A percentile compares a stretch with the other conserved stretches of the same genome.
Evolutionary conservation across 2,329 filamentous ascomycete species (phyloP).

Genomic region (Chrysosporium keratinophilum): DNA sequence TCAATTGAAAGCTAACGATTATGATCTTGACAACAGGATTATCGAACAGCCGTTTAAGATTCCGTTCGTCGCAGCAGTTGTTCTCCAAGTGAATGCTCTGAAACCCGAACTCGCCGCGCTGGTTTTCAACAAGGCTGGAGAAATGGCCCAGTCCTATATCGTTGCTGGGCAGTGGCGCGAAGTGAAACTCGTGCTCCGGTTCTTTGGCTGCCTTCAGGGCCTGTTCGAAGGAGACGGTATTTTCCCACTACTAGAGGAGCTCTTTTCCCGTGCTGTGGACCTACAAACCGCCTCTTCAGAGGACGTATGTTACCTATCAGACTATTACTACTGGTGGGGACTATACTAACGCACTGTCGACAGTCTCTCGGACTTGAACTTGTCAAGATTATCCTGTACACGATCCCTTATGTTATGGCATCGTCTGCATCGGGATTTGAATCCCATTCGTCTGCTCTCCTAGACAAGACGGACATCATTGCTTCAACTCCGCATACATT

Average conservation of each 20-base stretch:
- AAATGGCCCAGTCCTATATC: slow-evolving; percentile 56
- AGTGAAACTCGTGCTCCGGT: slow-evolving; percentile 81
- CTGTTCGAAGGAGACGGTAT: slow-evolving; percentile 74
- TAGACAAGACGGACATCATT: slow-evolving; percentile 93
- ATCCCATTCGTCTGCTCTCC: slow-evolving; percentile 63
- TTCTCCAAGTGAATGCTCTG: slow-evolving; percentile 67
- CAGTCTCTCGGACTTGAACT: slow-evolving; percentile 64
- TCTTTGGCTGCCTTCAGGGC: slow-evolving; percentile 75
- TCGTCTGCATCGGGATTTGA: slow-evolving; percentile 60
- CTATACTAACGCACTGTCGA: slow-evolving; percentile 14
- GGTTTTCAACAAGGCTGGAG: slow-evolving; percentile 54
- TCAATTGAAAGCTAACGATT: slow-evolving; percentile 14
- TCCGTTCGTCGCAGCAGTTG: slow-evolving; percentile 79
- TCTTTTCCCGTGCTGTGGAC: slow-evolving; percentile 87
- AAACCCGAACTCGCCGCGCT: slow-evolving; percentile 65
- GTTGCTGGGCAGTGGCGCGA: slow-evolving; percentile 71
- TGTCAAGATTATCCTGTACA: slow-evolving; percentile 91
- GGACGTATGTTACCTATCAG: slow-evolving; percentile 53
- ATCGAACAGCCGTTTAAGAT: slow-evolving; percentile 94
- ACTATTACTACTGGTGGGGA: neutral
- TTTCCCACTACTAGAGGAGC: slow-evolving; percentile 72
- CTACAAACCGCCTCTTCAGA: slow-evolving; percentile 87
- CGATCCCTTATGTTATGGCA: slow-evolving; percentile 80
- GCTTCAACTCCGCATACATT: slow-evolving; percentile 77
- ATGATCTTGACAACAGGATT: slow-evolving; percentile 36